These are phyloP conservation scores for Quercus berberidifolia DNA, from an alignment of 306 rosid species.

Conservation along the genomic window DNA sequence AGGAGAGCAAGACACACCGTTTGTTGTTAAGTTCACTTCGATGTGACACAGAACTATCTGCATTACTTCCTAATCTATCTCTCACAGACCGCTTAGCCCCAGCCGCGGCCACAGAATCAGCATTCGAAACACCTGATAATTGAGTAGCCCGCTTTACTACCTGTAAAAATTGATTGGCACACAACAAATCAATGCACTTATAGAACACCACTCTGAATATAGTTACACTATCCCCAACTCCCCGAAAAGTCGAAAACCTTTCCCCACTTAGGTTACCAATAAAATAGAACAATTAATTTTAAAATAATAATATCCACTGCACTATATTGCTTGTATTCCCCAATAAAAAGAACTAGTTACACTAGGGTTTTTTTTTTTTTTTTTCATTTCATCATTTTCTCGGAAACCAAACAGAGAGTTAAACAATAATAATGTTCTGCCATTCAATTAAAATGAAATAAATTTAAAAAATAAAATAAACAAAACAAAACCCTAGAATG, in stretches of 20 bases:
- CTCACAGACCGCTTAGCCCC: slow-evolving; percentile 86
- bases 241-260: neutral
- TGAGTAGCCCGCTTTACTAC: slow-evolving; percentile 76
- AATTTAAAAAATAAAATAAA: neutral
- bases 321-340: neutral
- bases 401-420: slow-evolving; percentile 10
- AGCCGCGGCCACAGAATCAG: slow-evolving; percentile 38
- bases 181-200: slow-evolving; percentile 10
- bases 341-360: neutral
- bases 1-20: slow-evolving; percentile 49
- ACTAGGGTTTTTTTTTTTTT: neutral
- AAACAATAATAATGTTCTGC: neutral
- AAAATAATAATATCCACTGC: neutral
- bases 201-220: slow-evolving; percentile 9
- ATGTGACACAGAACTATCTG: slow-evolving; percentile 37
- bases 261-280: neutral
- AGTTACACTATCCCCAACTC: neutral
- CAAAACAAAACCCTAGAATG: neutral
- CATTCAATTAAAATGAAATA: neutral
- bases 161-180: slow-evolving; percentile 24
- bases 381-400: too few relatives aligned
- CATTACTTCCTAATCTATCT: slow-evolving; percentile 76
- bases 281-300: neutral
- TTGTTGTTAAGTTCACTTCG: slow-evolving; percentile 48
- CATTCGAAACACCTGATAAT: slow-evolving; percentile 35